phyloP scores from a whole-genome alignment of 306 rosid species.

The Vicia villosa region DNA sequence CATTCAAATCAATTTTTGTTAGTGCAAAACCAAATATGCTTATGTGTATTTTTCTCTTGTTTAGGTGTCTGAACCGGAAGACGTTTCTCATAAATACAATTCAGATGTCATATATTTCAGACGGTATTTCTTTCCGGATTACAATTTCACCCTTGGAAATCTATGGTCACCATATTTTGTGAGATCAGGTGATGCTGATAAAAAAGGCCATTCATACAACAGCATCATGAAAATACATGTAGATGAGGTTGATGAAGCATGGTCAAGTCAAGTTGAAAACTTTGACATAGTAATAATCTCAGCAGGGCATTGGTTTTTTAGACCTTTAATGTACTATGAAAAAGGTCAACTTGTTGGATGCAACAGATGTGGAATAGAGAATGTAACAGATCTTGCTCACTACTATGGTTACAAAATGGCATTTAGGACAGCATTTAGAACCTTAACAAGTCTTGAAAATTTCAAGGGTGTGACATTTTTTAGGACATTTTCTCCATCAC shows the following conservation, averaged over 20 bases:
- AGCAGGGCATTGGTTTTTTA: constrained; percentile 92
- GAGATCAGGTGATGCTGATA: constrained; percentile 50
- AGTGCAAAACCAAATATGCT: not conserved
- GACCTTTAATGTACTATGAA: constrained; percentile 59
- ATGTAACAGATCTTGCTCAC: constrained; percentile 44
- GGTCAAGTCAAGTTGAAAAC: constrained; percentile 52
- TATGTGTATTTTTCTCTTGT: not conserved
- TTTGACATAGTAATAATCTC: constrained; percentile 81
- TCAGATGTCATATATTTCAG: constrained; percentile 47
- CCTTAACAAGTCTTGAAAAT: constrained; percentile 42
- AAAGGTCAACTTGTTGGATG: constrained; percentile 63
- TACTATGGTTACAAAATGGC: constrained; percentile 65
- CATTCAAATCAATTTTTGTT: not conserved
- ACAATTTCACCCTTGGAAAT: constrained; percentile 68
- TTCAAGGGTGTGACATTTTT: constrained; percentile 72
- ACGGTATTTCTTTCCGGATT: constrained; percentile 54
- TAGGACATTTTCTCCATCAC: constrained; percentile 88
- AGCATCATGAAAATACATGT: constrained; percentile 65
- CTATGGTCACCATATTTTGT: constrained; percentile 87
- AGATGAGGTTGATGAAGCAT: constrained; percentile 65
- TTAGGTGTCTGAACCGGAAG: constrained; percentile 74
- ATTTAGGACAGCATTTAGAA: constrained; percentile 59
- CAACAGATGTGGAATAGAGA: constrained; percentile 49
- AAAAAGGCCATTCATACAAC: constrained; percentile 44
- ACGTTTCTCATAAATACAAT: constrained; percentile 47